Base-by-base conservation (phyloP, 805 yeast species). In the Lipomyces japonicus region DNA sequence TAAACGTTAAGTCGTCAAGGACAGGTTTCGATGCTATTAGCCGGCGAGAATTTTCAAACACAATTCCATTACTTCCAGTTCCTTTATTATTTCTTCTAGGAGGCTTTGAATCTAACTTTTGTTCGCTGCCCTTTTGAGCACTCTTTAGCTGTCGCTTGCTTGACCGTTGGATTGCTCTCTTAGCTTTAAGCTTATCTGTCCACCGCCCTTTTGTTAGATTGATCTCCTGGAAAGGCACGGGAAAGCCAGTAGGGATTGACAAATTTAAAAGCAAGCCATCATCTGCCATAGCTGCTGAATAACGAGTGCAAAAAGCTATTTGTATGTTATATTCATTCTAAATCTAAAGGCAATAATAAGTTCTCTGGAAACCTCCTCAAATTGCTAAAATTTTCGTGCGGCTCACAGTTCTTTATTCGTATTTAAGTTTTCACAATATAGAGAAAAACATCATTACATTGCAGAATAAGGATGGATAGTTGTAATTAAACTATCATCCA, bases 231-330 rank as follows among this genome's bases (percentile, higher is more conserved):
- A 64, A 50, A 1, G 57, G 37, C 0, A 53, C 50, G 14, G 60
- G 53, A 39, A 55, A 44, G 42, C 61, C 52, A 6, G 67, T 64
- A 9, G 75, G 72, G 3, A 75, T 68, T 25, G 82, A 77, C 63
- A 91, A 82, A 65, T 91, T 91, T 62, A 91, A 65, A 61, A 90
- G 68, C 68, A 90, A 61, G 2, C 86, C 87, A 66, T 82, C 93
- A 62, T 83, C 93, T 54, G 50, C 59, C 48, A 58, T 72, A 48
- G n/a, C n/a, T n/a, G n/a, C n/a, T n/a, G n/a, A n/a, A n/a, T n/a
- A n/a, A n/a, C n/a, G n/a, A n/a, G n/a, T n/a, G n/a, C n/a, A n/a
- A n/a, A n/a, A n/a, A n/a, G n/a, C n/a, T n/a, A n/a, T n/a, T n/a
- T n/a, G n/a, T n/a, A n/a, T n/a, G n/a, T n/a, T n/a, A n/a, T n/a